Evolutionary conservation across 1,284 basidiomycete genomes (phyloP), one percentile per base, ranked within the genome.

Genomic region (Schizophyllum commune): DNA sequence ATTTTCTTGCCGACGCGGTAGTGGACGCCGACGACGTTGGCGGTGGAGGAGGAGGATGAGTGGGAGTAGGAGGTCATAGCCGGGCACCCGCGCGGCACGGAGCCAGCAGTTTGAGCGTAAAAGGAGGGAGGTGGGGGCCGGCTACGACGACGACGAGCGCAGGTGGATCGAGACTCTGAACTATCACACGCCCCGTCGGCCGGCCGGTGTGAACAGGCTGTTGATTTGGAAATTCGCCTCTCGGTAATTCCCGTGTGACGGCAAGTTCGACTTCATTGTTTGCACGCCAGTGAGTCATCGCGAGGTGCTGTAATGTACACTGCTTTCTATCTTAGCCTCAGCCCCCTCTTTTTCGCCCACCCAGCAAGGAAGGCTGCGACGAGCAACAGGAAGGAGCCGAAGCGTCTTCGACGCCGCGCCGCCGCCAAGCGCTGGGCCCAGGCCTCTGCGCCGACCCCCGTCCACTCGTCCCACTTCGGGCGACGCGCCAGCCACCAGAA

Each of bases 1-100:
- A 89, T 88, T 80, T 88, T 93, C 78, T 87, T 88, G 71, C 91
- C 91, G 55, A 93, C 90, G 59, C 90, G 83, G 76, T 92, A 94
- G 76, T 94, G 91, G 33, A 88, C 84, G 63, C 89, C 89, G 67
- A 91, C 89, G 70, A 55, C 78, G 71, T 84, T 82, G 58, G 79
- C 75, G 22, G 81, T 79, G 55, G 80, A 80, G 62, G 79, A 75
- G 65, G 83, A 80, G 39, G 39, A 47, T 11, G 39, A 47, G 39
- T 47, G 39, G 8, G 79, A 79, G 63, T 79, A 78, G 62, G 77
- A 77, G 64, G 77, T 71, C 79, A 79, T 79, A 61, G 39, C 39
- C 39, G 39, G 39, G 17, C 39, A 47, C 39, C 39, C 39, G 39
- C 39, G 39, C 39, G 39, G 39, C 39, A 47, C 39, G 39, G 39